Evolutionary conservation across 179 eudicot species (phyloP).

Genomic region (Spergularia azorica): DNA sequence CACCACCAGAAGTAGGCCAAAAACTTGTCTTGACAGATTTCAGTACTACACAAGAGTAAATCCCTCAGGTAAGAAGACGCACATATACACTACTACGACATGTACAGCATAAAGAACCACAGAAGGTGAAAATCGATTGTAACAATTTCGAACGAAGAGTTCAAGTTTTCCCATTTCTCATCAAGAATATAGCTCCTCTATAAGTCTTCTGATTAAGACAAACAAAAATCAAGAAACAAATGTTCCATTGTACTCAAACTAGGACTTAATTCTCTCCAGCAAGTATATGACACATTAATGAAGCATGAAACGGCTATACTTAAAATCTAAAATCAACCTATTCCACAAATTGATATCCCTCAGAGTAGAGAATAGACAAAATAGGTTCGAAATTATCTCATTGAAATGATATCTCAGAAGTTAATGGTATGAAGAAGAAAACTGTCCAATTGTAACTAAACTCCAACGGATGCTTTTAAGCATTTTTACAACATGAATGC

Average conservation of each 20-base stretch:
- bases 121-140: neutral
- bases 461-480: neutral
- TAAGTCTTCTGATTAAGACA: neutral
- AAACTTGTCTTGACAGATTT: constrained; percentile 86
- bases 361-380: too few relatives aligned
- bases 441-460: too few relatives aligned
- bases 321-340: too few relatives aligned
- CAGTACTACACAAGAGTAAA: constrained; percentile 56
- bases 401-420: too few relatives aligned
- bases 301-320: neutral
- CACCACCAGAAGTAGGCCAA: constrained; percentile 99
- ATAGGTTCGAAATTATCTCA: too few relatives aligned
- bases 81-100: neutral
- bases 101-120: neutral
- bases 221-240: neutral
- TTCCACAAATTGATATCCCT: too few relatives aligned
- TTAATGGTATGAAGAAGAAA: too few relatives aligned
- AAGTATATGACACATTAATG: neutral
- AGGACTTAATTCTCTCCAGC: too few relatives aligned
- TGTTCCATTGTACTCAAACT: neutral
- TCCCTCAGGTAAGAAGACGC: neutral
- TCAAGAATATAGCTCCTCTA: neutral
- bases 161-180: neutral
- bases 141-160: neutral
- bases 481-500: neutral